Percentiles rank a stretch among this genome's conserved stretches.
Evolutionary conservation across 1,284 basidiomycete genomes (phyloP).

Genomic region (Ganoderma lucidum): DNA sequence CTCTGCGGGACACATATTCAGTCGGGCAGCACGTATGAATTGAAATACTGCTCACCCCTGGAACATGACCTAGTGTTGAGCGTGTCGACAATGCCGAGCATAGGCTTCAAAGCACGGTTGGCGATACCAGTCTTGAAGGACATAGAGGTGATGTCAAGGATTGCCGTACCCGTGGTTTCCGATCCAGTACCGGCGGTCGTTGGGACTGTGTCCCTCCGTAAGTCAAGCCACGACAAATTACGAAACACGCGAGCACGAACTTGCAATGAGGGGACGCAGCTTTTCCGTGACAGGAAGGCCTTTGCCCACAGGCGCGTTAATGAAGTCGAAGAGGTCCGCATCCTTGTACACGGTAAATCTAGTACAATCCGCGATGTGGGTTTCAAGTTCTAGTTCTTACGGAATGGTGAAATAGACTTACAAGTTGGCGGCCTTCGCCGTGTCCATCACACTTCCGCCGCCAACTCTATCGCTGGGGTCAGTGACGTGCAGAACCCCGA

Average conservation of each 20-base stretch:
- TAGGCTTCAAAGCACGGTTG: constrained; percentile 89
- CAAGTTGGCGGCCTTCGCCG: constrained; percentile 92
- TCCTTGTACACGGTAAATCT: constrained; percentile 91
- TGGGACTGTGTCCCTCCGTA: constrained; percentile 60
- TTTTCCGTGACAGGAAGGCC: constrained; percentile 84
- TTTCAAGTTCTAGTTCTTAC: background rate
- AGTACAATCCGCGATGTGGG: constrained; percentile 11
- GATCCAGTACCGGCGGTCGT: constrained; percentile 98
- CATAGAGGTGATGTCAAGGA: constrained; percentile 90
- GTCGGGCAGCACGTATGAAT: constrained; percentile 7
- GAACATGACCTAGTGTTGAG: constrained; percentile 73
- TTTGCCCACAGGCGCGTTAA: constrained; percentile 96
- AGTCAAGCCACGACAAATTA: background rate
- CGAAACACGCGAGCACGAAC: constrained; percentile 41
- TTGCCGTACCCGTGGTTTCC: constrained; percentile 98
- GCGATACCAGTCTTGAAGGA: constrained; percentile 98
- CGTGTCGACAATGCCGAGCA: constrained; percentile 86
- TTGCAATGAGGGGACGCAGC: constrained; percentile 88
- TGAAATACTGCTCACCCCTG: constrained; percentile 37
- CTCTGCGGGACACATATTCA: constrained; percentile 53
- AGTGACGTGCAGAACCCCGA: constrained; percentile 10
- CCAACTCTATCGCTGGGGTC: constrained; percentile 68
- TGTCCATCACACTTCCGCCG: constrained; percentile 96
- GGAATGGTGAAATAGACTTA: constrained; percentile 47
- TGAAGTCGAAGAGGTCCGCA: constrained; percentile 92